phyloP scores from a whole-genome alignment of 2,329 filamentous ascomycete genomes.

The Coniochaeta hoffmannii region DNA sequence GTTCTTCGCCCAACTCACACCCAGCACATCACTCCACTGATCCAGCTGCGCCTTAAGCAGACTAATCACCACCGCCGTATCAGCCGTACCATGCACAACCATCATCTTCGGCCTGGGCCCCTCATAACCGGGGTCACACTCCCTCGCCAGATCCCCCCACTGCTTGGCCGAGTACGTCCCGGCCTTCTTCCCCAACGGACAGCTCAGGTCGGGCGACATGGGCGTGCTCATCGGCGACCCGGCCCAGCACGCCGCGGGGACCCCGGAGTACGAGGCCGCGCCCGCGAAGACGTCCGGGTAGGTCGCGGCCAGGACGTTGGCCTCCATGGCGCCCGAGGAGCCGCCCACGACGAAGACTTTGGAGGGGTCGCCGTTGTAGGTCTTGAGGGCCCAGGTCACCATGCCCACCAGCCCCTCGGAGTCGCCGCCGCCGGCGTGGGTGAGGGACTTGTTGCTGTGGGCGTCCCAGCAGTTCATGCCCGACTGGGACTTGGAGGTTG shows the following conservation, averaged over 20 bases:
- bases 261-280: conserved; percentile 23
- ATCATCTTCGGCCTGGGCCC: conserved; percentile 22
- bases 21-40: conserved; percentile 4
- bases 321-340: conserved; percentile 27
- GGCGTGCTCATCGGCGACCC: conserved; percentile 11
- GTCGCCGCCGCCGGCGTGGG: conserved; percentile 40
- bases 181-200: conserved; percentile 31
- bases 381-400: conserved; percentile 35
- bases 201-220: conserved; percentile 23
- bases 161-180: conserved; percentile 22
- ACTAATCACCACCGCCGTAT: conserved; percentile 26
- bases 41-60: conserved; percentile 2
- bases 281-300: conserved; percentile 28
- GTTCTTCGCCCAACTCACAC: not conserved
- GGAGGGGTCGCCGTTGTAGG: conserved; percentile 34
- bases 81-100: conserved; percentile 23
- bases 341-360: conserved; percentile 38
- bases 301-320: conserved; percentile 24
- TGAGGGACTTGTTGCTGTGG: conserved; percentile 31
- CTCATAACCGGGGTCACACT: conserved; percentile 22
- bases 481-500: conserved; percentile 8
- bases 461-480: conserved; percentile 42
- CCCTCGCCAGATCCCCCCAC: conserved; percentile 35
- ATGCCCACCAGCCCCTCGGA: conserved; percentile 40
- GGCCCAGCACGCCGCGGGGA: conserved; percentile 23